These are phyloP conservation scores for Amauroascus verrucosus DNA, from an alignment of 2,329 filamentous ascomycete genomes.

Conservation along the genomic window DNA sequence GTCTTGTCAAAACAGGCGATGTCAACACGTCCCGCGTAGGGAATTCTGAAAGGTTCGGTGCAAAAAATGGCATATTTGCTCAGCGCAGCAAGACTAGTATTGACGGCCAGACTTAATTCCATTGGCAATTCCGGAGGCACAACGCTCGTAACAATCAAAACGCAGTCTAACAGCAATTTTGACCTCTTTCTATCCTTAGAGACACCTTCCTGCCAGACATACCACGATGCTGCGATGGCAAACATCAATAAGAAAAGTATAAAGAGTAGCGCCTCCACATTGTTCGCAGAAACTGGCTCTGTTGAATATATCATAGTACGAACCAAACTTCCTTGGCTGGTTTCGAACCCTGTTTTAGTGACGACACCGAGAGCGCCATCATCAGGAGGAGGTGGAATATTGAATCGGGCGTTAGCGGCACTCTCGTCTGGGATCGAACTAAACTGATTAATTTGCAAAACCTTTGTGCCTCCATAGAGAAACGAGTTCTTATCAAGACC, in stretches of 20 bases:
- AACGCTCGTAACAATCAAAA: conserved; percentile 95
- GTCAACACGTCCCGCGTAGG: conserved; percentile 88
- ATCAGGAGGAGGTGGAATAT: conserved; percentile 77
- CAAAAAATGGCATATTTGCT: conserved; percentile 97
- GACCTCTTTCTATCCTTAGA: conserved; percentile 89
- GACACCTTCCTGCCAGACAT: conserved; percentile 97
- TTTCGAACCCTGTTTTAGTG: conserved; percentile 96
- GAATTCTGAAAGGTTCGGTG: conserved; percentile 96
- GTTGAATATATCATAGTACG: conserved; percentile 99
- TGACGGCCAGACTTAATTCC: conserved; percentile 94
- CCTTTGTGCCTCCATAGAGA: conserved; percentile 94
- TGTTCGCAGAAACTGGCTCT: conserved; percentile 96
- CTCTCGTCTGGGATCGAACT: conserved; percentile 58
- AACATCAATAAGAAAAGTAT: conserved; percentile 95
- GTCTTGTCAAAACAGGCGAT: conserved; percentile 98
- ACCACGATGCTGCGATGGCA: conserved; percentile 95
- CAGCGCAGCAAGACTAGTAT: conserved; percentile 87
- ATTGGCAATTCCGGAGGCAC: conserved; percentile 97
- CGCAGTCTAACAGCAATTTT: conserved; percentile 91
- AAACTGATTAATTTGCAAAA: conserved; percentile 86
- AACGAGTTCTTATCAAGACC: conserved; percentile 95
- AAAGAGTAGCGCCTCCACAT: conserved; percentile 89
- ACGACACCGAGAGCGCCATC: conserved; percentile 90
- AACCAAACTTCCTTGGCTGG: conserved; percentile 92
- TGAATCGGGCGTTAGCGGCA: conserved; percentile 45